Base-by-base conservation (phyloP, 2,329 filamentous ascomycete species). In the Rhinocladiella similis region DNA sequence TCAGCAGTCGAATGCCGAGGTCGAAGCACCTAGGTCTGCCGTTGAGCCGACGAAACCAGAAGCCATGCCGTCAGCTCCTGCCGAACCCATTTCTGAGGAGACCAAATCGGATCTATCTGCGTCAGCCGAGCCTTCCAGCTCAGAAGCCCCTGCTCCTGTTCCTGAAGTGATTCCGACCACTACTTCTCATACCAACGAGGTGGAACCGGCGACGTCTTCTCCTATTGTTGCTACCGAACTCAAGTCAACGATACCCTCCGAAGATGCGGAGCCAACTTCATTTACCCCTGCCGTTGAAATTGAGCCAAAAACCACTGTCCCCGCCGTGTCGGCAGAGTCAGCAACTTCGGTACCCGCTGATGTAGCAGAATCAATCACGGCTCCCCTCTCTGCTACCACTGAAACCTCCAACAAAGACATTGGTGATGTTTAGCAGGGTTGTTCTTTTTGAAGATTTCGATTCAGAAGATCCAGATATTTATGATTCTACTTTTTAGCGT, bases 31-130 rank as follows among this genome's bases (percentile, higher is more conserved):
- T 33, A 41, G 48, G 20, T 20, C 54, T 5, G 5, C 25, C 3
- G 19, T n/a, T 27, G 29, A 33, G 29, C 18, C 18, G 5, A n/a
- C 51, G 6, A 35, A 39, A 29, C 22, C 25, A 27, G 45, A 49
- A 49, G 10, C 13, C 14, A 3, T 18, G 39, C 27, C 41, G 27
- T 38, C 57, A 36, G 47, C 16, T 38, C 25, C 46, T 48, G 33
- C 54, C 20, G 50, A 53, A 25, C 49, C 53, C 3, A 39, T 19
- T 35, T 45, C 42, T 19, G 46, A 58, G 25, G 45, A 41, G 14
- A 41, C 43, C 25, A 55, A 47, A 20, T 38, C 47, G 10, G 29
- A 33, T 41, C 41, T 43, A 43, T 16, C 16, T 13, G 12, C 20
- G 3, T 43, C n/a, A 20, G 16, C 10, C 10, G 39, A 19, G 18